phyloP scores from a whole-genome alignment of 768 basidiomycete species.

The Boletus sp. region DNA sequence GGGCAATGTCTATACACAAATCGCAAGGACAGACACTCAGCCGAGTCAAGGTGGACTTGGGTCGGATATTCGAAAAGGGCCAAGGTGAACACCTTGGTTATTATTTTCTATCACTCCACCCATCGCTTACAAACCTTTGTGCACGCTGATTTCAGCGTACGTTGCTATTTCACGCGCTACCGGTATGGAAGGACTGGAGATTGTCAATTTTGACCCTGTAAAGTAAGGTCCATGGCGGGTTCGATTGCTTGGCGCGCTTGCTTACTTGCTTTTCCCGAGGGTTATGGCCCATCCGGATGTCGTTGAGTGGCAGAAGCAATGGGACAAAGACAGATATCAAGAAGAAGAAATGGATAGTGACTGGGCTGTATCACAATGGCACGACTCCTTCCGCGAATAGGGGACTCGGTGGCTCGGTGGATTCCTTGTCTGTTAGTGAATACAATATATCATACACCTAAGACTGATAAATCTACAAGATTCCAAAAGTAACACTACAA shows the following conservation, averaged over 20 bases:
- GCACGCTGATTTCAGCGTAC: constrained; percentile 24
- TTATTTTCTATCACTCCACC: neutral
- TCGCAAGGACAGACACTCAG: constrained; percentile 95
- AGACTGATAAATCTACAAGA: constrained; percentile 4
- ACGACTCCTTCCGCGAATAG: constrained; percentile 25
- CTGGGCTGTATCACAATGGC: constrained; percentile 31
- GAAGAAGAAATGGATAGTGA: constrained; percentile 36
- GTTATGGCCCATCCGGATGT: constrained; percentile 37
- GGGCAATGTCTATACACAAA: constrained; percentile 99
- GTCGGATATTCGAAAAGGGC: constrained; percentile 88
- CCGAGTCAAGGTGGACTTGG: constrained; percentile 89
- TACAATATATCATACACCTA: constrained; percentile 3
- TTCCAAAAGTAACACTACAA: constrained; percentile 5
- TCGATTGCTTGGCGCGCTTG: neutral
- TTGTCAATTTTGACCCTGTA: constrained; percentile 34
- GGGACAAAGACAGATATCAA: constrained; percentile 23
- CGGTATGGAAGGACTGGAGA: constrained; percentile 38
- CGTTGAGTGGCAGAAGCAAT: constrained; percentile 30
- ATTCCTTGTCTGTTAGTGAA: neutral
- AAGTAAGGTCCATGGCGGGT: constrained; percentile 22
- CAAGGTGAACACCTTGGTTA: constrained; percentile 30
- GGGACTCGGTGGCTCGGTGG: neutral
- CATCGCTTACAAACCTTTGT: neutral
- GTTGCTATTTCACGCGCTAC: constrained; percentile 41
- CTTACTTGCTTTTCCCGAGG: constrained; percentile 16